Evolutionary conservation across 192 early-diverging fungal species (phyloP).

Genomic region (Entomortierella lignicola): DNA sequence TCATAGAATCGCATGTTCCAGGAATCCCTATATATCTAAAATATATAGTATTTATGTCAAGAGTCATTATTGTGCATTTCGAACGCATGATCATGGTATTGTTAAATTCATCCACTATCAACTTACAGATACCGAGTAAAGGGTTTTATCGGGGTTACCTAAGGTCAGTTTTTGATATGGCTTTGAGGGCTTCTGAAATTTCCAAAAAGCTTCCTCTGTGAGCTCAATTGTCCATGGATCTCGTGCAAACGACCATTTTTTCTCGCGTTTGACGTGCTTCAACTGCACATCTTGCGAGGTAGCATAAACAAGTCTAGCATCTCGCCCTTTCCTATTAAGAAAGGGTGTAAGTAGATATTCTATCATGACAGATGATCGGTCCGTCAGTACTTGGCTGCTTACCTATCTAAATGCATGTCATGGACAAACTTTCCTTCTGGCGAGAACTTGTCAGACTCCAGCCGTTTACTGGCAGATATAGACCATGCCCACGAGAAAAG

Average conservation of each 20-base stretch:
- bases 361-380: too few species aligned
- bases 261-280: slow-evolving; percentile 19
- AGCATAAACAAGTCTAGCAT: slow-evolving; percentile 14
- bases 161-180: slow-evolving; percentile 15
- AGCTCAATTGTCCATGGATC: slow-evolving; percentile 35
- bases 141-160: slow-evolving; percentile 1
- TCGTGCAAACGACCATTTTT: slow-evolving; percentile 8
- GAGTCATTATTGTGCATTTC: too few species aligned
- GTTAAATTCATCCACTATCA: background rate
- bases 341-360: too few species aligned
- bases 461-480: slow-evolving; percentile 16
- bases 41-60: background rate
- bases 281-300: slow-evolving; percentile 25
- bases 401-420: slow-evolving; percentile 11
- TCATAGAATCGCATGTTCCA: slow-evolving; percentile 36
- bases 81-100: too few species aligned
- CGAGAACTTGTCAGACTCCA: slow-evolving; percentile 20
- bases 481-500: slow-evolving; percentile 41
- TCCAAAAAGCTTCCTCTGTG: slow-evolving; percentile 31
- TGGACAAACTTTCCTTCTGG: slow-evolving; percentile 38
- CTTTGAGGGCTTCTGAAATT: background rate
- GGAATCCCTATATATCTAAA: slow-evolving; percentile 39
- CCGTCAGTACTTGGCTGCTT: too few species aligned
- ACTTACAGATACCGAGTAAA: slow-evolving; percentile 43
- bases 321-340: slow-evolving; percentile 1